Evolutionary conservation across 768 basidiomycete genomes (phyloP), one percentile per base, ranked within the genome.

Genomic region (Mrakia frigida): DNA sequence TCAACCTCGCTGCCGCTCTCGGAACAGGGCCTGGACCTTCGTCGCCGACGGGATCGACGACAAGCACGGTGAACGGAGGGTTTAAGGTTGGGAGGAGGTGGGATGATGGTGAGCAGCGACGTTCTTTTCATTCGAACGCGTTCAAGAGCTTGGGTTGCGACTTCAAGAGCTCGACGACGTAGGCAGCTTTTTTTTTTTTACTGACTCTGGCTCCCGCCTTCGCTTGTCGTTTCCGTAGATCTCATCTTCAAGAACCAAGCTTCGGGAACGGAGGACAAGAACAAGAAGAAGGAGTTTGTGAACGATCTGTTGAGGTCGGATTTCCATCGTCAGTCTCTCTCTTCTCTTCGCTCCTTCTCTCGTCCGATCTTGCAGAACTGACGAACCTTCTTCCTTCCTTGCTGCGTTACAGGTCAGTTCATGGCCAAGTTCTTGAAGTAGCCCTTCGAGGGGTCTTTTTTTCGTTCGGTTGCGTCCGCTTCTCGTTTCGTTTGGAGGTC

Each of bases 171-270:
- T 6, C 35, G 23, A 46, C 0, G 31, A n/a, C n/a, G n/a, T n/a
- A n/a, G n/a, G n/a, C n/a, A n/a, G n/a, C n/a, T n/a, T n/a, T n/a
- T n/a, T n/a, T 11, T 33, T 16, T 67, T 21, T 28, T 77, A 2
- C 79, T 77, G 23, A 73, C 70, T n/a, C 23, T 78, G 31, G 21
- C 73, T 79, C 16, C 46, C n/a, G 13, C 0, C 9, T n/a, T 43
- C 80, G n/a, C n/a, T n/a, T n/a, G n/a, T n/a, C n/a, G n/a, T n/a
- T n/a, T n/a, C n/a, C n/a, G n/a, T n/a, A 94, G 94, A 99, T 83
- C 86, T 97, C 73, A 94, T 98, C 81, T 98, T 98, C 89, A 98
- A 98, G 86, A 98, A 98, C 83, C 97, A 99, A 84, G 93, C 97
- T 0, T 89, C 90, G 84, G 88, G 87, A 43, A 82, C 86, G 67